Evolutionary conservation across 768 basidiomycete genomes (phyloP), one percentile per base, ranked within the genome.

Genomic region (Favolaschia claudopus): DNA sequence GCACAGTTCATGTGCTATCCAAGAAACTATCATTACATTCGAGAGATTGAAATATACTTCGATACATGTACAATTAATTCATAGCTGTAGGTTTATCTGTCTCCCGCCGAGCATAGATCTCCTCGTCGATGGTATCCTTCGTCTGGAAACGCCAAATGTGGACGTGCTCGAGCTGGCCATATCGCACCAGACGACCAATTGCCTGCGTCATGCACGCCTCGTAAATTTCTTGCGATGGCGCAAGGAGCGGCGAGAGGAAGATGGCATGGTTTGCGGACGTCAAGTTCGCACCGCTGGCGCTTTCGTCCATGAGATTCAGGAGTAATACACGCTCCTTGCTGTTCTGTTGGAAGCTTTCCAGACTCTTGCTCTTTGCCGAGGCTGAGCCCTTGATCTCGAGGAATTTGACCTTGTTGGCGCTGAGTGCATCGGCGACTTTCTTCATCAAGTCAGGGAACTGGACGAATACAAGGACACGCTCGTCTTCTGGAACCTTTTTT

Each of bases 241-340:
- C 88, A 33, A 96, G 89, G 34, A 98, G 82, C 9, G 96, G 96
- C 10, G 93, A 95, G 53, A 98, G 79, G 82, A 98, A 98, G 71
- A 97, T 89, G 33, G 94, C 95, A 69, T 96, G 94, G 74, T 95
- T 98, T 19, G 96, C 96, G 32, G 85, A 87, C 4, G 95, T 97
- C 70, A 98, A 76, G 72, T 98, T 98, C 64, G 92, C 91, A 39
- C 93, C 93, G 58, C 92, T 92, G n/a, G 93, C 92, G 60, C 92
- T 95, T 74, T 96, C 94, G 73, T 96, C 94, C 86, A 92, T 95
- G 62, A 96, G 91, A 66, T 94, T 94, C 60, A 98, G 77, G 51
- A 98, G 80, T 42, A 98, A 79, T 15, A 95, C 94, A 29, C 89
- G 85, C 65, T 92, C 91, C 55, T 83, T 77, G 67, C 89, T 86